Evolutionary conservation across 495 filamentous ascomycete species (phyloP).

Genomic region (Aspergillus sparsus): DNA sequence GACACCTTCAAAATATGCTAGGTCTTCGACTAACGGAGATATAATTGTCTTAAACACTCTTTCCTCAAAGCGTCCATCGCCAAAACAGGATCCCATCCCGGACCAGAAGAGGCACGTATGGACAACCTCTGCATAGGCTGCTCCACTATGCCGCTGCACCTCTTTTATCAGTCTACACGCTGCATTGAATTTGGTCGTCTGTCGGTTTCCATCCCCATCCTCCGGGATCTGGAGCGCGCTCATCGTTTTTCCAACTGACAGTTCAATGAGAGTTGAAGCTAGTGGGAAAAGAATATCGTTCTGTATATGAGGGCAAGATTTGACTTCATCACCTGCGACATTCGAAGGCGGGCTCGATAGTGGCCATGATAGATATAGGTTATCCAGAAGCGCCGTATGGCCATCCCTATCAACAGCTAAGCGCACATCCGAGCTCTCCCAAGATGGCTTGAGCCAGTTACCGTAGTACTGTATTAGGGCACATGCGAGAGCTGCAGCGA

Average conservation of each 20-base stretch:
- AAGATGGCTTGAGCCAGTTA: constrained; percentile 36
- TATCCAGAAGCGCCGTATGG: constrained; percentile 7
- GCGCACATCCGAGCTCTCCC: constrained; percentile 27
- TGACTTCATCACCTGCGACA: constrained; percentile 3
- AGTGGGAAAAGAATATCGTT: constrained; percentile 31
- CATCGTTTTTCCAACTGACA: constrained; percentile 37
- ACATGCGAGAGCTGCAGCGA: constrained; percentile 39
- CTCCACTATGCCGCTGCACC: constrained; percentile 33
- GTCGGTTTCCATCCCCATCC: constrained; percentile 24
- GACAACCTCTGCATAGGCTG: constrained; percentile 38
- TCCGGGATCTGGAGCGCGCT: constrained; percentile 19
- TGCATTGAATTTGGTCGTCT: constrained; percentile 26
- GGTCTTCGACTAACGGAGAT: constrained; percentile 24
- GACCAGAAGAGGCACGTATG: constrained; percentile 36
- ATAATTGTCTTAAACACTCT: constrained; percentile 20
- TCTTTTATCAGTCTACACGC: constrained; percentile 26
- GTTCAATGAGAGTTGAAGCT: constrained; percentile 38
- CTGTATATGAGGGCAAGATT: not conserved
- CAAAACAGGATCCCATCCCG: constrained; percentile 13
- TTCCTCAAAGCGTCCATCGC: constrained; percentile 19
- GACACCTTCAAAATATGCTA: constrained; percentile 21
- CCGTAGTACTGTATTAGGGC: constrained; percentile 36
- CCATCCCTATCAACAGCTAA: constrained; percentile 13
- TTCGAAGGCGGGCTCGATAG: not conserved
- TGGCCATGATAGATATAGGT: constrained; percentile 23